phyloP scores from a whole-genome alignment of 345 rosid genomes.

The Alliaria petiolata region DNA sequence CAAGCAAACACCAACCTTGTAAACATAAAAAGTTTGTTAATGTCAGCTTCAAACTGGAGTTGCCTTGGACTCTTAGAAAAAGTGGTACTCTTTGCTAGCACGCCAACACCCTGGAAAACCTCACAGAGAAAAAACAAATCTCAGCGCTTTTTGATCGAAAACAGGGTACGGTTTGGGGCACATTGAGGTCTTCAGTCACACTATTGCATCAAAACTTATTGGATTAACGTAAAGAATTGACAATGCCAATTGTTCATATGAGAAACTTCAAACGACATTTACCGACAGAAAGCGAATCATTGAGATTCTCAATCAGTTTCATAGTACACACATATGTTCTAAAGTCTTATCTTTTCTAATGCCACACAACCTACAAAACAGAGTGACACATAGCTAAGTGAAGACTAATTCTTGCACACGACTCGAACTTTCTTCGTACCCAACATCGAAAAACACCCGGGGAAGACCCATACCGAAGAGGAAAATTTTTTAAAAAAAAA shows the following conservation, averaged over 20 bases:
- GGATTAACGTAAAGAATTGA: neutral
- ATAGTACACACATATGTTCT: neutral
- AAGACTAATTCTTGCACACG: slow-evolving; percentile 1
- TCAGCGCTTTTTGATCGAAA: neutral
- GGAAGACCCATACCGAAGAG: neutral
- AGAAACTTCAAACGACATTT: neutral
- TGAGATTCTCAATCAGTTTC: neutral
- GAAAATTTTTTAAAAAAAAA: no score
- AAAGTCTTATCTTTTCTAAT: neutral
- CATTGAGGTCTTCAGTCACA: neutral
- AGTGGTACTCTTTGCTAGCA: slow-evolving; percentile 60
- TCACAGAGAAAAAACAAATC: slow-evolving; percentile 20
- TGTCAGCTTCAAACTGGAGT: slow-evolving; percentile 75
- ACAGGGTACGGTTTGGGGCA: neutral
- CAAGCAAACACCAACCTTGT: slow-evolving; percentile 48
- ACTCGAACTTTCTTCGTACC: slow-evolving; percentile 5
- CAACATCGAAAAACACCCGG: neutral
- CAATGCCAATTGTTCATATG: neutral
- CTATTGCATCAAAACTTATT: slow-evolving; percentile 4
- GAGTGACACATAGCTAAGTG: neutral
- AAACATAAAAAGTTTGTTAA: slow-evolving; percentile 67
- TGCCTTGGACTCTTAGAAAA: slow-evolving; percentile 70
- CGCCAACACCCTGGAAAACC: slow-evolving; percentile 57
- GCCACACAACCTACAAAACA: neutral
- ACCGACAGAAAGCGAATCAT: neutral